Evolutionary conservation across 345 rosid species (phyloP).

Genomic region (Ricinus communis): DNA sequence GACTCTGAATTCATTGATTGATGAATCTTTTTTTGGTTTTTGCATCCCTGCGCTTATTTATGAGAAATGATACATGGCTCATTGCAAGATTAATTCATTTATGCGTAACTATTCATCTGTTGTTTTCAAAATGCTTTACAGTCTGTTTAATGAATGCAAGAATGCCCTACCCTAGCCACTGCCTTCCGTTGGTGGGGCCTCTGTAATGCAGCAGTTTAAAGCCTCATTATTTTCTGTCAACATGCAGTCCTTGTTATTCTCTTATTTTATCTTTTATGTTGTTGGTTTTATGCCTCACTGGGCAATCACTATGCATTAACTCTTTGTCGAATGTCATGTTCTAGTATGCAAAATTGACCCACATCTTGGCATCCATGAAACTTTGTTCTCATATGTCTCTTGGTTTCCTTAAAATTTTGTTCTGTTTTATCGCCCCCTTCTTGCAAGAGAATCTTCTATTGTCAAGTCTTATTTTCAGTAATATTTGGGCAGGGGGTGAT

Average conservation of each 20-base stretch:
- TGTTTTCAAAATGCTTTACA: background rate
- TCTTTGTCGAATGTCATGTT: conserved; percentile 14
- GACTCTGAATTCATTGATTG: background rate
- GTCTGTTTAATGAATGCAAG: conserved; percentile 6
- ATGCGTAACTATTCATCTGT: background rate
- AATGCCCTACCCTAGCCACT: background rate
- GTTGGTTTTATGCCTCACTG: conserved; percentile 5
- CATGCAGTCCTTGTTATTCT: background rate
- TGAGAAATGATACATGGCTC: background rate
- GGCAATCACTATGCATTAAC: background rate
- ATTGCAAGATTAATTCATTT: background rate
- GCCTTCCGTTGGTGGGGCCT: conserved; percentile 10
- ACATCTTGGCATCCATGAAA: conserved; percentile 19
- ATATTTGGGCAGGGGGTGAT: conserved; percentile 8
- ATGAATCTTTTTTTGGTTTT: background rate
- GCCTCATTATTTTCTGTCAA: conserved; percentile 16
- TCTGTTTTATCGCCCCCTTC: conserved; percentile 10
- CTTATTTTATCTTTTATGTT: background rate
- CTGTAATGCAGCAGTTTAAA: conserved; percentile 9
- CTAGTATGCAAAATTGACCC: conserved; percentile 11
- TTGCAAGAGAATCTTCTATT: conserved; percentile 12
- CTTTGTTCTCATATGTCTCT: background rate
- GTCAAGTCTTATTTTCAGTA: conserved; percentile 6
- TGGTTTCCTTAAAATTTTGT: conserved; percentile 13
- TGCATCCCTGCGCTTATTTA: background rate